phyloP scores from a whole-genome alignment of 441 rosid genomes.

The Kokia cookei region DNA sequence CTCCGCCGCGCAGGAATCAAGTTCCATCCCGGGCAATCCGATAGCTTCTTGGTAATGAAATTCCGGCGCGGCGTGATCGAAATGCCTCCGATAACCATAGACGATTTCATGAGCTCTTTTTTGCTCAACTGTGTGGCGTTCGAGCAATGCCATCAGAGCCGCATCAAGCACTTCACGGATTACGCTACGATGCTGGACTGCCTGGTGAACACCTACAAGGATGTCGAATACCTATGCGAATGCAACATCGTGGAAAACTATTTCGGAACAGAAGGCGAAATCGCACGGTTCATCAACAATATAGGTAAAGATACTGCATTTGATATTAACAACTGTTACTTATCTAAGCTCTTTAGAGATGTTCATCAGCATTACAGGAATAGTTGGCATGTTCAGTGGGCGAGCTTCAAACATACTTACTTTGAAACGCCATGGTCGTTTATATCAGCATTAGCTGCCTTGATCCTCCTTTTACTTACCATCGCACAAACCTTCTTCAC shows the following conservation, averaged over 20 bases:
- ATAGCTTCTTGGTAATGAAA: slow-evolving; percentile 50
- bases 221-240: slow-evolving; percentile 44
- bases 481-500: slow-evolving; percentile 39
- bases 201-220: slow-evolving; percentile 35
- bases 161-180: slow-evolving; percentile 46
- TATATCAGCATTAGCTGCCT: slow-evolving; percentile 48
- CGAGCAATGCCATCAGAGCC: slow-evolving; percentile 47
- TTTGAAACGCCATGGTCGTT: slow-evolving; percentile 63
- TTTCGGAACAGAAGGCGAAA: slow-evolving; percentile 44
- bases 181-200: slow-evolving; percentile 51
- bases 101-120: slow-evolving; percentile 40
- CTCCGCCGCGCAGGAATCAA: slow-evolving; percentile 62
- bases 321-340: slow-evolving; percentile 37
- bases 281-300: slow-evolving; percentile 32
- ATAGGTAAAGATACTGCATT: slow-evolving; percentile 50
- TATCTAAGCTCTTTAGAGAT: slow-evolving; percentile 31
- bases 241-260: slow-evolving; percentile 41
- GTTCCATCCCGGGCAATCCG: slow-evolving; percentile 17
- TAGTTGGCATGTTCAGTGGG: slow-evolving; percentile 43
- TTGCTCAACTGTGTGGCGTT: slow-evolving; percentile 48
- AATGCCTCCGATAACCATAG: slow-evolving; percentile 51
- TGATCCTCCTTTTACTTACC: slow-evolving; percentile 43
- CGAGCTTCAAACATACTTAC: slow-evolving; percentile 48
- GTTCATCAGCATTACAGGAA: slow-evolving; percentile 35
- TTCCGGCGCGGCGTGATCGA: slow-evolving; percentile 49